These are phyloP conservation scores for Tritrichomonas musculus DNA, from an alignment of 208 protist species.

Conservation along the genomic window DNA sequence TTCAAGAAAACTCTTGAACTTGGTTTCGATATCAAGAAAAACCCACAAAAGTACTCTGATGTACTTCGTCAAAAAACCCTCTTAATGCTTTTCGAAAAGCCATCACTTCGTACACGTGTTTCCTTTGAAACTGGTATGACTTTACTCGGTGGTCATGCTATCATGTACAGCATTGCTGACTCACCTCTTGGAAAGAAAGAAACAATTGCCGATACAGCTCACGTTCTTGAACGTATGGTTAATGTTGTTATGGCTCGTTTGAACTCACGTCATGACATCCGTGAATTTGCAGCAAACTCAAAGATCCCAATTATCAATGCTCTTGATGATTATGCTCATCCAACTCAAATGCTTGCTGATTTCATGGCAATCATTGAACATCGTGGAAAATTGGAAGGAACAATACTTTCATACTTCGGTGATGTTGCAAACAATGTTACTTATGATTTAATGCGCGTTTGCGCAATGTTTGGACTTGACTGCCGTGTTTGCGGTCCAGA, in stretches of 20 bases:
- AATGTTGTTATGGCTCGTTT: constrained; percentile 62
- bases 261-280: constrained; percentile 50
- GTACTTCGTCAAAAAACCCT: constrained; percentile 53
- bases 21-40: neutral
- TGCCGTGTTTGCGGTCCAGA: constrained; percentile 51
- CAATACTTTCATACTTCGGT: constrained; percentile 57
- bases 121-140: constrained; percentile 70
- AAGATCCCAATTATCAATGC: constrained; percentile 69
- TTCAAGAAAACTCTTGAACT: neutral
- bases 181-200: constrained; percentile 68
- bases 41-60: constrained; percentile 3
- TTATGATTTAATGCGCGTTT: constrained; percentile 64
- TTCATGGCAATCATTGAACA: constrained; percentile 64
- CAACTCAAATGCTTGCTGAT: constrained; percentile 59
- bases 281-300: constrained; percentile 44
- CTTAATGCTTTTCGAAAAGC: constrained; percentile 71
- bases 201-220: constrained; percentile 56
- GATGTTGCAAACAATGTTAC: constrained; percentile 68
- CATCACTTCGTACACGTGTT: constrained; percentile 65
- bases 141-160: constrained; percentile 67
- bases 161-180: constrained; percentile 62
- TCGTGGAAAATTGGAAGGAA: constrained; percentile 38
- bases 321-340: constrained; percentile 46
- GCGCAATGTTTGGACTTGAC: constrained; percentile 55
- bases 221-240: constrained; percentile 61